Evolutionary conservation across 306 rosid species (phyloP).

Genomic region (Sicyos edulis): DNA sequence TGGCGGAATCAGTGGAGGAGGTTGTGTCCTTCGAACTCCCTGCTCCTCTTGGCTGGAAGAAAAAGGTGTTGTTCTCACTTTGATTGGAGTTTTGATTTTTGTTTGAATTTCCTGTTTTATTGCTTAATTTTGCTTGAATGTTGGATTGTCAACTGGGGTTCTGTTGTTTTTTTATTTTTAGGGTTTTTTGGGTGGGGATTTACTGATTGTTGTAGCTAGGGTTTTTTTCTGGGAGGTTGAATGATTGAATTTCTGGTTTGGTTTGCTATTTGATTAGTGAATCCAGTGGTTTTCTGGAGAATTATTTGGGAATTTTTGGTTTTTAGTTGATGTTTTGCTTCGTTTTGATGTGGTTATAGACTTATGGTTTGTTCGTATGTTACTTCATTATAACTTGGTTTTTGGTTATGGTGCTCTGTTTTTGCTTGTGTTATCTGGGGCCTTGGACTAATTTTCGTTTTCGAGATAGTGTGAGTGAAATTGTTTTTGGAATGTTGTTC

Average conservation of each 20-base stretch:
- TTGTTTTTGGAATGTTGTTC: background rate
- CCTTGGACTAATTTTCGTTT: background rate
- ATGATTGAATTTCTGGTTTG: background rate
- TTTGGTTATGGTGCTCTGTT: background rate
- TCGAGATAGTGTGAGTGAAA: background rate
- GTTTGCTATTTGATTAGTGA: background rate
- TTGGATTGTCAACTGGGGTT: slow-evolving; percentile 25
- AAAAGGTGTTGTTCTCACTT: slow-evolving; percentile 49
- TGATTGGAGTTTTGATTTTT: background rate
- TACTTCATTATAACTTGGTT: background rate
- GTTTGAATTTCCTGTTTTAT: slow-evolving; percentile 4
- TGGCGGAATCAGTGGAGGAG: slow-evolving; percentile 83
- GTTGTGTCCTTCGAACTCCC: slow-evolving; percentile 77
- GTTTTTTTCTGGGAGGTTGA: slow-evolving; percentile 23
- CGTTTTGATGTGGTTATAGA: background rate
- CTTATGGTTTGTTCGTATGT: background rate
- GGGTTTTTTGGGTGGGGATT: slow-evolving; percentile 29
- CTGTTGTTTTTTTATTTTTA: slow-evolving; percentile 20
- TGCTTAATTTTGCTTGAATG: slow-evolving; percentile 14
- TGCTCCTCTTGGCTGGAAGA: slow-evolving; percentile 94
- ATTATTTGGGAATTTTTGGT: background rate
- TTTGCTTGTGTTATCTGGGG: background rate
- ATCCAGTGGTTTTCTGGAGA: background rate
- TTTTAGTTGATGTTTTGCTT: background rate
- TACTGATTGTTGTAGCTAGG: slow-evolving; percentile 34